Percentiles rank a stretch among this genome's conserved stretches.
Evolutionary conservation across 129 eudicot species (phyloP).

Genomic region (Calendula officinalis): DNA sequence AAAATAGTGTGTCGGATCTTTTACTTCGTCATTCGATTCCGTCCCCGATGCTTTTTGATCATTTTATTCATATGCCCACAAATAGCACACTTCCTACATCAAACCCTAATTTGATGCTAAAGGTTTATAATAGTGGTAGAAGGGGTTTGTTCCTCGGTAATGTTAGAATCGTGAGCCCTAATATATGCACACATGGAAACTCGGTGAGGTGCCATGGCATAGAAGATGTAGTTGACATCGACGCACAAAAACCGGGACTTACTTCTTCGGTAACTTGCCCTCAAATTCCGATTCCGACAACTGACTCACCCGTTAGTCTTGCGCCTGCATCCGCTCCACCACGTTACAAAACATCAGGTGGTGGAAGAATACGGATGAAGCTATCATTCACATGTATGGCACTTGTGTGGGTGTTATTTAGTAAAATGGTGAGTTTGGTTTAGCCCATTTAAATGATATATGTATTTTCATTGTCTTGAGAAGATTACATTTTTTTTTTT

Average conservation of each 20-base stretch:
- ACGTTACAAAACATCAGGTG: slow-evolving; percentile 18
- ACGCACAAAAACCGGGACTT: slow-evolving; percentile 15
- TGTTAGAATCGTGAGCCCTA: slow-evolving; percentile 55
- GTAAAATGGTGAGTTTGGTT: slow-evolving; percentile 3
- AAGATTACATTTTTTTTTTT: not conserved
- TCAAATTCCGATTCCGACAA: not conserved
- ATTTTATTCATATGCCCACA: slow-evolving; percentile 60
- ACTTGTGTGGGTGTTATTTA: slow-evolving; percentile 29
- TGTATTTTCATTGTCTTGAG: no score
- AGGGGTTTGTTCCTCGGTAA: slow-evolving; percentile 46
- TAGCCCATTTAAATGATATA: no score
- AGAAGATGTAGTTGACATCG: slow-evolving; percentile 44
- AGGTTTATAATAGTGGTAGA: slow-evolving; percentile 51
- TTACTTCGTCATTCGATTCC: slow-evolving; percentile 76
- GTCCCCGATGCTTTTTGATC: slow-evolving; percentile 59
- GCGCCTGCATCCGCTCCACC: slow-evolving; percentile 17
- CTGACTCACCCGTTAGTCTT: slow-evolving; percentile 4
- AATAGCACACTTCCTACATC: slow-evolving; percentile 71
- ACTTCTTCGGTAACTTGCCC: slow-evolving; percentile 22
- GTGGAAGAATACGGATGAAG: slow-evolving; percentile 14
- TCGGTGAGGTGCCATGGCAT: slow-evolving; percentile 77
- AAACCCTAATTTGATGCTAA: slow-evolving; percentile 46
- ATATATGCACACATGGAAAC: slow-evolving; percentile 53
- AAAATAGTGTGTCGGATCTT: slow-evolving; percentile 44
- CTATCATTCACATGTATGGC: slow-evolving; percentile 14